Base-by-base conservation (phyloP, 2,329 filamentous ascomycete genomes). In the Proliferodiscus dingleyae region DNA sequence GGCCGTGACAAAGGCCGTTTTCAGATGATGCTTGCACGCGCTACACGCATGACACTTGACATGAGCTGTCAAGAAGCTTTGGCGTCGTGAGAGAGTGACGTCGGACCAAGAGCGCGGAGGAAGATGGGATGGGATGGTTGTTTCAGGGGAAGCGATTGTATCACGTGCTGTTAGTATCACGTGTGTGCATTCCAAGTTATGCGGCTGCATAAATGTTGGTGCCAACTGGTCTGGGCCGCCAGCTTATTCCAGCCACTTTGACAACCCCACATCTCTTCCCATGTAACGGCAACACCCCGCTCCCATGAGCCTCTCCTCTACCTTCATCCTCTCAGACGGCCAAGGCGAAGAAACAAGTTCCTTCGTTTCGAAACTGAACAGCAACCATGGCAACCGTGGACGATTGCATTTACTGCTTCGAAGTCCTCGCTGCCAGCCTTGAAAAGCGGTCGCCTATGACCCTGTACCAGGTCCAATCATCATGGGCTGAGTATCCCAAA, bases 341-440 rank as follows among this genome's bases (percentile, higher is more conserved):
- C 29, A 8, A 15, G 9, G 16, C 30, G 5, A 7, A 11, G 16
- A 22, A 22, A 39, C 8, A 10, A 41, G 16, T 39, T 23, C 40
- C 16, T 10, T 21, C 26, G 18, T 37, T n/a, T 13, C 19, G 7
- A 23, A 23, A 37, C 33, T 13, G 22, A 37, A 6, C 28, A 37
- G 37, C 38, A 45, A 57, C 30, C 55, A 97, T 97, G 91, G 91
- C 93, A 39, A 85, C 85, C 46, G 69, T 79, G 59, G 84, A 83
- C 49, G 91, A 97, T 68, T 96, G 90, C 68, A 81, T 91, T 61
- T 90, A 84, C 68, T 96, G 90, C 72, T 97, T 98, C 73, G 93
- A 98, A 69, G 75, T 76, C 32, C 81, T 98, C 29, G 76, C 80
- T 40, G 85, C 90, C 43, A 78, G 81, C 50, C 87, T 95, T 56